phyloP scores from a whole-genome alignment of 2,329 filamentous ascomycete genomes.

The Fusarium continuum region DNA sequence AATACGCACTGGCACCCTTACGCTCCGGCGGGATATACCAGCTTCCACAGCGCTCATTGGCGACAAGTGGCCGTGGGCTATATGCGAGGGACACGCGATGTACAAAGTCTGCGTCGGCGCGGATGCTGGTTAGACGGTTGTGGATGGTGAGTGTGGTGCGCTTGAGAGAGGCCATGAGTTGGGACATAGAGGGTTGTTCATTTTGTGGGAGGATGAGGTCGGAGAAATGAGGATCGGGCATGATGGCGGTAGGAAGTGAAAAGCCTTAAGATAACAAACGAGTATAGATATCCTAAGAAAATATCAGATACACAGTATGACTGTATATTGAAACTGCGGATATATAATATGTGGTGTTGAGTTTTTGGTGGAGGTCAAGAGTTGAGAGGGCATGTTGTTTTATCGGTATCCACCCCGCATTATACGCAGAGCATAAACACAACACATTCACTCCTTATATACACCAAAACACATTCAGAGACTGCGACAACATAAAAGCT shows the following conservation, averaged over 20 bases:
- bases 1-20: slow-evolving; percentile 84
- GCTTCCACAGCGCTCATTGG: slow-evolving; percentile 94
- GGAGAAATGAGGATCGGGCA: slow-evolving; percentile 46
- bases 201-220: slow-evolving; percentile 62
- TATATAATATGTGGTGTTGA: slow-evolving; percentile 9
- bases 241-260: background rate
- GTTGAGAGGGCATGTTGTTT: slow-evolving; percentile 9
- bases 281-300: background rate
- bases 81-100: slow-evolving; percentile 64
- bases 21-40: slow-evolving; percentile 81
- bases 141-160: slow-evolving; percentile 78
- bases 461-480: background rate
- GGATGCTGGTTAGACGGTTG: slow-evolving; percentile 85
- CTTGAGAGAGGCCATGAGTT: slow-evolving; percentile 76
- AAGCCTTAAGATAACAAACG: too few relatives aligned
- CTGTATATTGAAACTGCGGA: background rate
- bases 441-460: background rate
- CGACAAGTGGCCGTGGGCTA: slow-evolving; percentile 73
- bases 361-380: slow-evolving; percentile 36
- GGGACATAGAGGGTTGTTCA: slow-evolving; percentile 75
- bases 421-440: background rate
- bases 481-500: background rate
- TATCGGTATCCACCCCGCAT: slow-evolving; percentile 26
- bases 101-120: slow-evolving; percentile 80
- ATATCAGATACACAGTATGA: background rate